A percentile compares a stretch with the other conserved stretches of the same genome.
These are phyloP conservation scores for Protea cynaroides DNA, from an alignment of 164 flowering plant species.

Conservation along the genomic window DNA sequence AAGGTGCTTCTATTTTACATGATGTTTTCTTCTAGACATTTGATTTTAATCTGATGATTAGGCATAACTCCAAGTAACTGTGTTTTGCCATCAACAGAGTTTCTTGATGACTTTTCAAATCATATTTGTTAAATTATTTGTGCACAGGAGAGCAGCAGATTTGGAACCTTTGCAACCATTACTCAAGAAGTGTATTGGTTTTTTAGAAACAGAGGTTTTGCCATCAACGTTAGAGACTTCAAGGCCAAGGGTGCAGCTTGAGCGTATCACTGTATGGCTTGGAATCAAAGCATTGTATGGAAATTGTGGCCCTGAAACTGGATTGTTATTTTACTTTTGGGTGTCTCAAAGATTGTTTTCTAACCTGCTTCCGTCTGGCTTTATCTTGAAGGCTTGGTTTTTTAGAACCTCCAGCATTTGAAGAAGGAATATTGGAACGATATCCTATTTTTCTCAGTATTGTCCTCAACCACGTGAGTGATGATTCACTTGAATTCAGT, in stretches of 20 bases:
- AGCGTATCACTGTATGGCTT: slow-evolving; percentile 76
- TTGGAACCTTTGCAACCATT: slow-evolving; percentile 89
- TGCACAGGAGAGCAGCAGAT: slow-evolving; percentile 59
- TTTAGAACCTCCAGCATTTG: slow-evolving; percentile 83
- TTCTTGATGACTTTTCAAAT: neutral
- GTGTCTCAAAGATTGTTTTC: slow-evolving; percentile 1
- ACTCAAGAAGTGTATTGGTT: slow-evolving; percentile 62
- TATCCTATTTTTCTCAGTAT: slow-evolving; percentile 80
- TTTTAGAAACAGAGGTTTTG: slow-evolving; percentile 56
- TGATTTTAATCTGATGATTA: neutral
- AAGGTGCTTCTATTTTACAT: neutral
- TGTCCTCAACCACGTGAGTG: slow-evolving; percentile 85
- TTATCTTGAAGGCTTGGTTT: slow-evolving; percentile 65
- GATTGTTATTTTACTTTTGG: neutral
- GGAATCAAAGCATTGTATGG: slow-evolving; percentile 91
- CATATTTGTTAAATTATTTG: neutral
- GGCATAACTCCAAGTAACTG: neutral
- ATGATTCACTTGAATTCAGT: slow-evolving; percentile 77
- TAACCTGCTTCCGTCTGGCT: slow-evolving; percentile 16
- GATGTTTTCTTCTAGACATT: neutral
- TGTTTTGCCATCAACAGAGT: neutral
- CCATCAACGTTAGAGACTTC: slow-evolving; percentile 43
- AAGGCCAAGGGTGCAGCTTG: slow-evolving; percentile 76
- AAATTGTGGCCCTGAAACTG: slow-evolving; percentile 6
- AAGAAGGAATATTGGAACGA: slow-evolving; percentile 88